These are phyloP conservation scores for Chalaropsis ovoidea DNA, from an alignment of 2,329 filamentous ascomycete genomes.

Conservation along the genomic window DNA sequence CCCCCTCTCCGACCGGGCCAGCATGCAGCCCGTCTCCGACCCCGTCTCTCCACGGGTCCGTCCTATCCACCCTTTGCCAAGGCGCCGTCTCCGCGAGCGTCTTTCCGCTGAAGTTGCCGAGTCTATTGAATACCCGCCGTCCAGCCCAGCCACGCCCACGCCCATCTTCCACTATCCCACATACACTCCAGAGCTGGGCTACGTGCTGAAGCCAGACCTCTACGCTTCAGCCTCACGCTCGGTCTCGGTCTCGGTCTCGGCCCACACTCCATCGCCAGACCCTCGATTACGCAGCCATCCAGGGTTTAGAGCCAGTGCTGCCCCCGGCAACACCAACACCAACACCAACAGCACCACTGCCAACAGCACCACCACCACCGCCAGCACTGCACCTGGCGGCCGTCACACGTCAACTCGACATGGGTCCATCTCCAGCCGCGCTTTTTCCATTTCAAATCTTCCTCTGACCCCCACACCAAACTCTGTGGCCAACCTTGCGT, in stretches of 20 bases:
- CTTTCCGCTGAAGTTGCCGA: constrained; percentile 76
- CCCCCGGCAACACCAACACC: not conserved
- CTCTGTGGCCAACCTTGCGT: not conserved
- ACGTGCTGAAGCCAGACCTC: constrained; percentile 36
- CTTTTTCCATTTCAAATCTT: constrained; percentile 12
- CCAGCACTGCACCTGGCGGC: not conserved
- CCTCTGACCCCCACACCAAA: not conserved
- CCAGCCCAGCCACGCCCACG: constrained; percentile 52
- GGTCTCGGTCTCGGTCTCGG: not conserved
- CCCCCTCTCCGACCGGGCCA: constrained; percentile 14
- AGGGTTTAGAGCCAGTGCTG: not conserved
- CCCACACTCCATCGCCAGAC: constrained; percentile 5
- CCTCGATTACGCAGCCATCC: constrained; percentile 3
- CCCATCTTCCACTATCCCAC: constrained; percentile 47
- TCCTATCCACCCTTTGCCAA: constrained; percentile 85
- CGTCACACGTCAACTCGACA: constrained; percentile 14
- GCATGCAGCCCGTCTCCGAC: constrained; percentile 43
- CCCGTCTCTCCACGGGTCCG: constrained; percentile 56
- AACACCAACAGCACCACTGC: not conserved
- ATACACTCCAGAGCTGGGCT: constrained; percentile 34
- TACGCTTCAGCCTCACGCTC: not conserved
- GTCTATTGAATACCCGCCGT: constrained; percentile 70
- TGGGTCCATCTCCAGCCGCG: constrained; percentile 11
- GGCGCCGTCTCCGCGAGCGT: constrained; percentile 75
- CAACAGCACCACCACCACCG: not conserved